Base-by-base conservation (phyloP, 2,329 filamentous ascomycete genomes). In the Lanzia echinophila region DNA sequence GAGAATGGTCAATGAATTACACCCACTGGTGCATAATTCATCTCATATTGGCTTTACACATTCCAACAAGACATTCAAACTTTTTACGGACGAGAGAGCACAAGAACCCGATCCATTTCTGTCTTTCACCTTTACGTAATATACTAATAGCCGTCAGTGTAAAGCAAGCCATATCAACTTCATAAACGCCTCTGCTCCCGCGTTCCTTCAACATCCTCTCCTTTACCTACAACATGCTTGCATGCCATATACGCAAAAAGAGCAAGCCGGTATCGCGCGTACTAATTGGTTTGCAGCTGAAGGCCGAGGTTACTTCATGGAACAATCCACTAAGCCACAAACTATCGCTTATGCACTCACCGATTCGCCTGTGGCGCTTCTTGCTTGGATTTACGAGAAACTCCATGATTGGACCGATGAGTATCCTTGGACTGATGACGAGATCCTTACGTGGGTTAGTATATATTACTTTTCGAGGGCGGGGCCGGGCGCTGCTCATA, bases 341-440 rank as follows among this genome's bases (percentile, higher is more conserved):
- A 92, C 88, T 0, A 64, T 92, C 0, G 84, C 83, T 0, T 88
- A 87, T 62, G 81, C 75, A 0, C 74, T 91, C 2, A 75, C 79
- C 0, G 87, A 91, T 65, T 83, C 78, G 6, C 88, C 88, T 0
- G 78, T 88, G 0, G 86, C 78, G 0, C 70, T 90, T 3, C 73
- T 92, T 1, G 80, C 86, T 0, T 94, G 88, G 88, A 82, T 92
- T 36, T 87, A 87, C 61, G 88, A 92, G 70, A 92, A 92, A 65
- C 72, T 92, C 17, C 80, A 84, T 62, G 83, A 87, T 61, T 92
- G 87, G 88, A 83, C 83, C 0, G 87, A 91, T 62, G 63, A 62
- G 0, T 90, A 90, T 63, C 72, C 79, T 0, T 91, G 87, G 87
- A 85, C 82, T 0, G 84, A 89, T 58, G 86, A 90, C 56, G 87